These are phyloP conservation scores for Biscutella auriculata DNA, from an alignment of 441 rosid genomes.

Conservation along the genomic window DNA sequence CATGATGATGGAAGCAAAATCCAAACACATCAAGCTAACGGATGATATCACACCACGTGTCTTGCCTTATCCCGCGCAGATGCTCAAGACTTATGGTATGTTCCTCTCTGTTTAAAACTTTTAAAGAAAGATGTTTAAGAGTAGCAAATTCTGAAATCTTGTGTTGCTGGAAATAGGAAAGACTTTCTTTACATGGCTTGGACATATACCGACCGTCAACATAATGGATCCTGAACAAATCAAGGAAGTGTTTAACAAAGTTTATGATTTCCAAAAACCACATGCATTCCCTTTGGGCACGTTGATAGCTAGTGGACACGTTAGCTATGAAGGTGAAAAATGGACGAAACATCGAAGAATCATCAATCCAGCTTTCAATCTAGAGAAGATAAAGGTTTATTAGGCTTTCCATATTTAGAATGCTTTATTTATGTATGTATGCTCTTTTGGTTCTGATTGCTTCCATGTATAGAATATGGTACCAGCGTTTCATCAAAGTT, in stretches of 20 bases:
- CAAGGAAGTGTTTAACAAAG: conserved; percentile 20
- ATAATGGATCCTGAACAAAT: conserved; percentile 26
- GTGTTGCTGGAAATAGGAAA: too few species aligned
- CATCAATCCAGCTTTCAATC: conserved; percentile 16
- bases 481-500: conserved; percentile 28
- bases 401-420: too few species aligned
- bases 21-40: conserved; percentile 12
- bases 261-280: conserved; percentile 12
- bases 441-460: background rate
- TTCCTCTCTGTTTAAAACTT: background rate
- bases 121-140: too few species aligned
- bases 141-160: too few species aligned
- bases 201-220: conserved; percentile 22
- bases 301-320: conserved; percentile 8
- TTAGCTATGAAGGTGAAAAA: conserved; percentile 12
- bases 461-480: conserved; percentile 29
- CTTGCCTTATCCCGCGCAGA: conserved; percentile 1
- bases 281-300: conserved; percentile 5
- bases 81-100: conserved; percentile 19
- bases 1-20: conserved; percentile 7
- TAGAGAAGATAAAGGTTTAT: conserved; percentile 18
- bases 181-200: conserved; percentile 25
- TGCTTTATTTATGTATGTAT: background rate
- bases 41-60: conserved; percentile 11
- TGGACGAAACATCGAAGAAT: conserved; percentile 14